Evolutionary conservation across 306 rosid species (phyloP).

Genomic region (Begonia masoniana): DNA sequence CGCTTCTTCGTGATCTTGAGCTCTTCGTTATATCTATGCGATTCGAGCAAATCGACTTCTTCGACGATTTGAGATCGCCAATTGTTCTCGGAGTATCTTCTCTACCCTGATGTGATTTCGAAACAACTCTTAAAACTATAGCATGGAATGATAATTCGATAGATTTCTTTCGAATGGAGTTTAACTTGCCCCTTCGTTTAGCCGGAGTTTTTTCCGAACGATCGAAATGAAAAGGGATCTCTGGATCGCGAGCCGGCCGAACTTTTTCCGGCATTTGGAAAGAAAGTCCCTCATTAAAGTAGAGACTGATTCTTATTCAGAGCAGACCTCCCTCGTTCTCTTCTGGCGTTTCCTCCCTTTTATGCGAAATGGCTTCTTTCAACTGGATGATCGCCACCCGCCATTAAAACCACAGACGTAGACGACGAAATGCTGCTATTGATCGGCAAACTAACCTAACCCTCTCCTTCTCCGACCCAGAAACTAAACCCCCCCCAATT

Average conservation of each 20-base stretch:
- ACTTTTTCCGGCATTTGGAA: conserved; percentile 39
- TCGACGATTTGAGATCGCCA: conserved; percentile 50
- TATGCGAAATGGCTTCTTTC: conserved; percentile 16
- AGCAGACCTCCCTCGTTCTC: not conserved
- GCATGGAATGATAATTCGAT: too few relatives aligned
- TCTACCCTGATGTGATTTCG: conserved; percentile 27
- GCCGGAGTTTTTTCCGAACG: conserved; percentile 24
- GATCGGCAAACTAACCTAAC: too few relatives aligned
- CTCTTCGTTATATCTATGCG: conserved; percentile 11
- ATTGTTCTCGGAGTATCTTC: conserved; percentile 51
- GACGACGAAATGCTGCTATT: too few relatives aligned
- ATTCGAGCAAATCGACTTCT: conserved; percentile 39
- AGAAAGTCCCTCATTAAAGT: conserved; percentile 29
- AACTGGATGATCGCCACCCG: conserved; percentile 1
- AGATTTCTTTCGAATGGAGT: too few relatives aligned
- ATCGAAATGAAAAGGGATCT: conserved; percentile 19
- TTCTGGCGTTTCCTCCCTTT: not conserved
- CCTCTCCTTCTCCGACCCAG: too few relatives aligned
- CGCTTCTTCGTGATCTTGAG: conserved; percentile 22
- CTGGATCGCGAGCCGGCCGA: conserved; percentile 32
- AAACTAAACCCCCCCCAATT: too few relatives aligned
- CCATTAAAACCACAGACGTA: too few relatives aligned
- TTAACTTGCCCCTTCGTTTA: conserved; percentile 30
- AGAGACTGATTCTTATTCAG: conserved; percentile 7
- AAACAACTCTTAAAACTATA: too few relatives aligned